A percentile compares a stretch with the other conserved stretches of the same genome.
phyloP scores from a whole-genome alignment of 2,329 filamentous ascomycete genomes.

The Xylogone sp. region DNA sequence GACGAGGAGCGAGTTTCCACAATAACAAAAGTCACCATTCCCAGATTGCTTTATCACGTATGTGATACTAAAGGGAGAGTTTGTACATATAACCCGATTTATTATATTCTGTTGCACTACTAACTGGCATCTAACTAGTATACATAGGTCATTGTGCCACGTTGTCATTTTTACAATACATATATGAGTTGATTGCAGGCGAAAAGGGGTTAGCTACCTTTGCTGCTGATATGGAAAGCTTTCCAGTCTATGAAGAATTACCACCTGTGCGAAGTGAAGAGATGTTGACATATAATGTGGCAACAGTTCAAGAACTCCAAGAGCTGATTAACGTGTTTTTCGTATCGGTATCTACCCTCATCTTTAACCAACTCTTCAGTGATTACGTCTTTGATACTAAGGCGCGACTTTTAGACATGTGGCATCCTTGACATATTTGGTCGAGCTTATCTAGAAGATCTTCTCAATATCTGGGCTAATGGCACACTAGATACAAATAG shows the following conservation, averaged over 20 bases:
- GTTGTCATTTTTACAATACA: constrained; percentile 1
- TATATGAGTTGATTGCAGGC: constrained; percentile 1
- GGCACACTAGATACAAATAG: not conserved
- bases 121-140: not conserved
- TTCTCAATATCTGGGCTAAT: not conserved
- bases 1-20: not conserved
- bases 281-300: not conserved
- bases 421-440: constrained; percentile 3
- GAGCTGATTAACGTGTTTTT: constrained; percentile 1
- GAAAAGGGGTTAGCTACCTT: constrained; percentile 1
- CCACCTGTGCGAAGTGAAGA: not conserved
- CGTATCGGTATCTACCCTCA: constrained; percentile 1
- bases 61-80: constrained; percentile 2
- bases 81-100: constrained; percentile 1
- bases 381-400: no score
- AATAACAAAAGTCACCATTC: not conserved
- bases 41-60: not conserved
- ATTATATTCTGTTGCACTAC: not conserved
- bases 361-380: no score
- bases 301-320: not conserved
- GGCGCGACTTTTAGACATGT: not conserved
- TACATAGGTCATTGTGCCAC: constrained; percentile 2
- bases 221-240: not conserved
- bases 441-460: not conserved
- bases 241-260: constrained; percentile 1